A percentile compares a stretch with the other conserved stretches of the same genome.
These are phyloP conservation scores for Solanum virginianum DNA, from an alignment of 257 asterid genomes.

Conservation along the genomic window DNA sequence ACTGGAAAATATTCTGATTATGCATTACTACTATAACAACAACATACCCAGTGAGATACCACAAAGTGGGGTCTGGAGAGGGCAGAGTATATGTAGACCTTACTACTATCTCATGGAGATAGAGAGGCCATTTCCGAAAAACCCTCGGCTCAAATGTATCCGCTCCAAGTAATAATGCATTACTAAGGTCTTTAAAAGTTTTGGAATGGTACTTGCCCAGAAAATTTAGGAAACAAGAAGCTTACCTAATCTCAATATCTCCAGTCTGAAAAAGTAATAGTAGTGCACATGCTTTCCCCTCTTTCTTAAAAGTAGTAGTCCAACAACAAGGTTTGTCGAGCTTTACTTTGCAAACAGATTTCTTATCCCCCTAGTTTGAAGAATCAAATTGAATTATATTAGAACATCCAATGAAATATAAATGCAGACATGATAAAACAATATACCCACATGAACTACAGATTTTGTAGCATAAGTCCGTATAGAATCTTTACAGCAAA, in stretches of 20 bases:
- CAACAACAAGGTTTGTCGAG: constrained; percentile 67
- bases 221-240: neutral
- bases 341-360: constrained; percentile 48
- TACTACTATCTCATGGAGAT: too few species aligned
- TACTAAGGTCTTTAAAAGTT: neutral
- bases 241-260: constrained; percentile 70
- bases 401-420: neutral
- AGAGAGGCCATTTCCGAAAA: too few species aligned
- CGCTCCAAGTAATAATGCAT: neutral
- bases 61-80: too few species aligned
- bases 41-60: too few species aligned
- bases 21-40: neutral
- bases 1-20: neutral
- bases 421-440: neutral
- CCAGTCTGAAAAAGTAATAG: constrained; percentile 64
- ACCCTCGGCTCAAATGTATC: too few species aligned
- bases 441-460: constrained; percentile 45
- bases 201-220: neutral
- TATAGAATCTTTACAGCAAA: constrained; percentile 59
- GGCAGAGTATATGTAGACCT: too few species aligned
- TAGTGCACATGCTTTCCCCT: constrained; percentile 42
- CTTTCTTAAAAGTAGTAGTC: constrained; percentile 48
- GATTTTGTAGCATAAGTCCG: constrained; percentile 46
- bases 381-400: constrained; percentile 6
- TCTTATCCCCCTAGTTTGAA: constrained; percentile 50